phyloP scores from a whole-genome alignment of 345 rosid genomes.

The Gossypium turneri region DNA sequence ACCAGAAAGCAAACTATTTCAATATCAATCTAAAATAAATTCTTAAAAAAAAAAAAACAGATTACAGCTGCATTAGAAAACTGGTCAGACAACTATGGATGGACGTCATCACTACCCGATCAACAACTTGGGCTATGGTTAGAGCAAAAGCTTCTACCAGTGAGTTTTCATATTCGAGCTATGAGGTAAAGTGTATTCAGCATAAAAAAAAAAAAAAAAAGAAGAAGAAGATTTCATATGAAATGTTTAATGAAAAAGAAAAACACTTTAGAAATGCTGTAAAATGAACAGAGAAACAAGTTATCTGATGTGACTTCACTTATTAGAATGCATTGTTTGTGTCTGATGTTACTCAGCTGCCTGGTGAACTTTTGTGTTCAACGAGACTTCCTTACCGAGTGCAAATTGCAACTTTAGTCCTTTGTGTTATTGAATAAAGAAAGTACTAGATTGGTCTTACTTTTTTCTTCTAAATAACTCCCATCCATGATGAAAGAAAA shows the following conservation, averaged over 20 bases:
- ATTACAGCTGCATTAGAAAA: conserved; percentile 30
- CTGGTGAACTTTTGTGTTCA: conserved; percentile 2
- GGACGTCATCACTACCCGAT: conserved; percentile 10
- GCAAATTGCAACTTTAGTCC: neutral
- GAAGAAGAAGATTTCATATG: conserved; percentile 16
- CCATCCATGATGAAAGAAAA: neutral
- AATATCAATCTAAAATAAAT: neutral
- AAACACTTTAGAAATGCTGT: conserved; percentile 18
- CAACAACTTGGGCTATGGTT: conserved; percentile 1
- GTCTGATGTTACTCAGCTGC: neutral
- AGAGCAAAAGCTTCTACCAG: conserved; percentile 12
- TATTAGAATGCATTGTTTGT: neutral
- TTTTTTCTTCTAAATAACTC: neutral
- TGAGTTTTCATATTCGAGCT: conserved; percentile 19
- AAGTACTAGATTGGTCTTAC: neutral
- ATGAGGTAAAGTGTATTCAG: conserved; percentile 15
- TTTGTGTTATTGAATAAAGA: neutral
- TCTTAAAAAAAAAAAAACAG: conserved; percentile 21
- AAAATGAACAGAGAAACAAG: conserved; percentile 10
- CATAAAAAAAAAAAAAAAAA: neutral
- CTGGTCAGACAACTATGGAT: neutral
- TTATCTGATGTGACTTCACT: neutral
- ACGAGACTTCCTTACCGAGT: neutral
- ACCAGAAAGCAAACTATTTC: conserved; percentile 6
- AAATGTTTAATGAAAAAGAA: conserved; percentile 18